A percentile compares a stretch with the other conserved stretches of the same genome.
phyloP scores from a whole-genome alignment of 768 basidiomycete species.

The Cystobasidiopsis lactophilus region DNA sequence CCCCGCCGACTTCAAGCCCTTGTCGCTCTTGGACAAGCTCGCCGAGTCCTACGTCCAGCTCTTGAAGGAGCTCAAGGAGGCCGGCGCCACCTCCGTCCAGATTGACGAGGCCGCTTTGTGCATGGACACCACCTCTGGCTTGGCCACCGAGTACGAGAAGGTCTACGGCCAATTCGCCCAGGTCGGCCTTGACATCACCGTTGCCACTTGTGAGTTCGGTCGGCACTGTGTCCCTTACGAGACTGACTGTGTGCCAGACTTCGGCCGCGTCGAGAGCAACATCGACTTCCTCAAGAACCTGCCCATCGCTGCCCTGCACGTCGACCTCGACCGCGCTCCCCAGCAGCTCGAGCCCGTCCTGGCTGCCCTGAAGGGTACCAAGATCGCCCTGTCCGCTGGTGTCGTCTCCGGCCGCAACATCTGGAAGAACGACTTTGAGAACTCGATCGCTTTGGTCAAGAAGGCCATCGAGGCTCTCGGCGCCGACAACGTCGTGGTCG shows the following conservation, averaged over 20 bases:
- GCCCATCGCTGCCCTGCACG: constrained; percentile 78
- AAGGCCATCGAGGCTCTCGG: constrained; percentile 67
- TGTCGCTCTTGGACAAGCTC: constrained; percentile 69
- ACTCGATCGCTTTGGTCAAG: constrained; percentile 58
- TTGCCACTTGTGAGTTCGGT: constrained; percentile 43
- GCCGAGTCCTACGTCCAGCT: constrained; percentile 80
- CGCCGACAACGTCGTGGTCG: constrained; percentile 59
- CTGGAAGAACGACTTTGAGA: constrained; percentile 90
- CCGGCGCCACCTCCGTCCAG: constrained; percentile 86
- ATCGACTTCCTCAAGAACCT: constrained; percentile 71
- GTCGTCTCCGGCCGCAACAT: constrained; percentile 96
- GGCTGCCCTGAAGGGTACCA: constrained; percentile 59
- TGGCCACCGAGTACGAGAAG: constrained; percentile 54
- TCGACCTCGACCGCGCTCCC: constrained; percentile 72
- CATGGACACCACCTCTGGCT: constrained; percentile 53
- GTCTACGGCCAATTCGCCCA: constrained; percentile 62
- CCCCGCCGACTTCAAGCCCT: constrained; percentile 46
- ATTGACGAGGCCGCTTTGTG: constrained; percentile 92
- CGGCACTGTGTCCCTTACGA: neutral
- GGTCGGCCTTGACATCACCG: constrained; percentile 48
- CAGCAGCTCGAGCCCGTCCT: constrained; percentile 64
- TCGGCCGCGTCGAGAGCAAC: constrained; percentile 84
- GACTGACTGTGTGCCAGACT: constrained; percentile 29
- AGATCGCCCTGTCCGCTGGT: constrained; percentile 69
- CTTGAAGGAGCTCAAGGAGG: constrained; percentile 68